phyloP scores from a whole-genome alignment of 495 filamentous ascomycete genomes.

The Glarea lozoyensis region DNA sequence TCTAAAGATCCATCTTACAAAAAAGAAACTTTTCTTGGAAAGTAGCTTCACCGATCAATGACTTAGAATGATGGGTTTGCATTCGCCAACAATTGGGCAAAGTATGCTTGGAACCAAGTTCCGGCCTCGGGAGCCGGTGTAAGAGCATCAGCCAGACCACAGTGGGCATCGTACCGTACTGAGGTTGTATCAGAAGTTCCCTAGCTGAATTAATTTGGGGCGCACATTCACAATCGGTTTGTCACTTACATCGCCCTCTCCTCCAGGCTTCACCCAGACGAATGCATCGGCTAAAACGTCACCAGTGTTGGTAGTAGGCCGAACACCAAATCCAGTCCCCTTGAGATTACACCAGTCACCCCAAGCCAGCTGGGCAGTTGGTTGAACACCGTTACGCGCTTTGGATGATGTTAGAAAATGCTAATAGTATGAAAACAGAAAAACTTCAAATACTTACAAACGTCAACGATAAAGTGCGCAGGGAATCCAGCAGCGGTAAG shows the following conservation, averaged over 20 bases:
- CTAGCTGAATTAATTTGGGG: no score
- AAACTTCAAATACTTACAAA: conserved; percentile 7
- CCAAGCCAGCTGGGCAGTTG: conserved; percentile 58
- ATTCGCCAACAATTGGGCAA: conserved; percentile 59
- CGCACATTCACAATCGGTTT: neutral
- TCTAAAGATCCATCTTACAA: no score
- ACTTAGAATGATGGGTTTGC: conserved; percentile 52
- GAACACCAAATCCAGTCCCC: conserved; percentile 65
- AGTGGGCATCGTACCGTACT: conserved; percentile 62
- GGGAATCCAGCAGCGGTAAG: conserved; percentile 55
- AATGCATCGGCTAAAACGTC: conserved; percentile 60
- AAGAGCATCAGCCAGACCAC: conserved; percentile 48
- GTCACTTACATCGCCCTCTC: conserved; percentile 51
- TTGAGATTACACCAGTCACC: conserved; percentile 85
- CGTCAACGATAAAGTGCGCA: conserved; percentile 55
- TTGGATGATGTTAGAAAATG: conserved; percentile 26
- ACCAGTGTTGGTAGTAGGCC: conserved; percentile 55
- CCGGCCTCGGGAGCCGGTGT: conserved; percentile 73
- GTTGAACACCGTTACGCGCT: conserved; percentile 54
- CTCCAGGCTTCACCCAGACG: conserved; percentile 80
- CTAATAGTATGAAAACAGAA: neutral
- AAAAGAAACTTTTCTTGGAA: no score
- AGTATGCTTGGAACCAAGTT: conserved; percentile 72
- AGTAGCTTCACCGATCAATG: no score
- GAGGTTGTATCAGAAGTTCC: conserved; percentile 58